Percentiles rank a stretch among this genome's conserved stretches.
Evolutionary conservation across 2,329 filamentous ascomycete genomes (phyloP).

Genomic region (Cadophora malorum): DNA sequence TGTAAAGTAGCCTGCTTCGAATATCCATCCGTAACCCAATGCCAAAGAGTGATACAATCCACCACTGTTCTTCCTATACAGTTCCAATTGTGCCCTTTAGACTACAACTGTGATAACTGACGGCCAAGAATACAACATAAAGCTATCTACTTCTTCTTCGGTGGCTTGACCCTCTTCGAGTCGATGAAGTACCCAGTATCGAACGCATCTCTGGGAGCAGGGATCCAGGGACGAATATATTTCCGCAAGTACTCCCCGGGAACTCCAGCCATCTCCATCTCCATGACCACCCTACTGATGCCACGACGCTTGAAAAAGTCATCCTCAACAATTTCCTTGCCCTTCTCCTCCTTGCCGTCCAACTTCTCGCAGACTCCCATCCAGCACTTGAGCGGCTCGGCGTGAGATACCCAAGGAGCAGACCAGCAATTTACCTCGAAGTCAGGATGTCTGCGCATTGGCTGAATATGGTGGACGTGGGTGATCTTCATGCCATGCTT

Average conservation of each 20-base stretch:
- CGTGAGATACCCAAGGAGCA: not conserved
- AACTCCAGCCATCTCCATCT: slow-evolving; percentile 9
- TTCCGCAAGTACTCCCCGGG: not conserved
- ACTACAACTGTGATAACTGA: not conserved
- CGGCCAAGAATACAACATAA: not conserved
- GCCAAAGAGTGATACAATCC: not conserved
- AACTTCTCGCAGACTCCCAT: slow-evolving; percentile 16
- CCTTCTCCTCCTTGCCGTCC: slow-evolving; percentile 8
- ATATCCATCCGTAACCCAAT: not conserved
- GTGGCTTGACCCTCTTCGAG: not conserved
- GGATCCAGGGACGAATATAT: not conserved
- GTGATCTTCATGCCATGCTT: slow-evolving; percentile 18
- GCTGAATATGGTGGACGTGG: slow-evolving; percentile 1
- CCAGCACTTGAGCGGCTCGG: slow-evolving; percentile 12
- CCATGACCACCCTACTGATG: not conserved
- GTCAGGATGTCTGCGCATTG: slow-evolving; percentile 3
- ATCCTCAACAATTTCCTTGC: not conserved
- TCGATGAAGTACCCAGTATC: slow-evolving; percentile 8
- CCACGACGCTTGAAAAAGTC: not conserved
- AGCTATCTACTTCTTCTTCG: slow-evolving; percentile 1
- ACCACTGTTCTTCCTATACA: not conserved
- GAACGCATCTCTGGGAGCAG: not conserved
- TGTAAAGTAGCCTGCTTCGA: not conserved
- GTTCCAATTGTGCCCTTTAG: not conserved
- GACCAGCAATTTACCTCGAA: not conserved